Conservation (phyloP, 2,329 filamentous ascomycete species). For the Podosphaera xanthii region DNA sequence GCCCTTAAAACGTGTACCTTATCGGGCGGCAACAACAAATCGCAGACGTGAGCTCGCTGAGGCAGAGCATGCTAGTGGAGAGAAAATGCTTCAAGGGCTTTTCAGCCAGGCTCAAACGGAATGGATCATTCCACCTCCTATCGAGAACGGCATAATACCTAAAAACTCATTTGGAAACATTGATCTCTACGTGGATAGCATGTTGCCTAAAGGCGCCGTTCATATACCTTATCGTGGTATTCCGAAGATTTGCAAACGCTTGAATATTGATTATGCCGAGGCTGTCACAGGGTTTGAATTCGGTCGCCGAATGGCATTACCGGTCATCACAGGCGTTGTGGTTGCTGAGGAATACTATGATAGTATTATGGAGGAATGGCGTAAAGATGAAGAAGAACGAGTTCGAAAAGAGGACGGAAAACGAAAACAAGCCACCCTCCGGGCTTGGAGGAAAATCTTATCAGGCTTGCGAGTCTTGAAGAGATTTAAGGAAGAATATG, state of each 20-base stretch:
- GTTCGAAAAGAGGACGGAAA: conserved; percentile 66
- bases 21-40: conserved; percentile 73
- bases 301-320: conserved; percentile 79
- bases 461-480: conserved; percentile 68
- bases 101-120: conserved; percentile 74
- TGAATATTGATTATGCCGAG: conserved; percentile 76
- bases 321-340: conserved; percentile 75
- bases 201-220: conserved; percentile 67
- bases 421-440: conserved; percentile 47
- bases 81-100: conserved; percentile 68
- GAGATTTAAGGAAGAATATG: conserved; percentile 55
- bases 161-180: conserved; percentile 95
- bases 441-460: conserved; percentile 67
- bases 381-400: conserved; percentile 52
- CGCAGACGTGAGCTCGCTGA: conserved; percentile 78
- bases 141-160: conserved; percentile 64
- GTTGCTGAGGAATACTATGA: conserved; percentile 61
- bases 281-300: conserved; percentile 95
- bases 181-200: conserved; percentile 79
- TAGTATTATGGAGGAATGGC: conserved; percentile 53
- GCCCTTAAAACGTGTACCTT: conserved; percentile 70
- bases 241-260: conserved; percentile 56
- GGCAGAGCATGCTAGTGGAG: conserved; percentile 48
- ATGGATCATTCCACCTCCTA: conserved; percentile 82
- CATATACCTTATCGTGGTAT: conserved; percentile 65